Percentiles rank a stretch among this genome's conserved stretches.
These are phyloP conservation scores for Histomonas meleagridis DNA, from an alignment of 208 protist species.

Conservation along the genomic window DNA sequence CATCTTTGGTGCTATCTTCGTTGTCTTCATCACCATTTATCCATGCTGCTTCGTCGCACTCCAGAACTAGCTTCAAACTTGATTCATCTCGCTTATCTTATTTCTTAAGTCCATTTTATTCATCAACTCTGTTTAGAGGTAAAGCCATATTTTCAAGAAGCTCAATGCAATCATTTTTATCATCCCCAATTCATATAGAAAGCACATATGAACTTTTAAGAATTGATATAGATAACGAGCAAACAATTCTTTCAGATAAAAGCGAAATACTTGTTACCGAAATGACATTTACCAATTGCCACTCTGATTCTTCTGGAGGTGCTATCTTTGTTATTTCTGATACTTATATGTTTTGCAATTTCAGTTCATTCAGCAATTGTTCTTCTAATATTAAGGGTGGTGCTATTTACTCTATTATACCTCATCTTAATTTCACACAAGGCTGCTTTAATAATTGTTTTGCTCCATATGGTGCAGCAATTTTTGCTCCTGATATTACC, in stretches of 20 bases:
- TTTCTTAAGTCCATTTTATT: background rate
- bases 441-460: background rate
- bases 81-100: background rate
- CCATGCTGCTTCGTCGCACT: background rate
- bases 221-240: background rate
- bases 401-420: background rate
- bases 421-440: background rate
- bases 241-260: background rate
- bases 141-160: background rate
- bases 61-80: background rate
- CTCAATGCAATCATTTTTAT: background rate
- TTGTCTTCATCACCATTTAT: background rate
- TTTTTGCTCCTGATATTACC: background rate
- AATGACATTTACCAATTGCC: background rate
- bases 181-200: background rate
- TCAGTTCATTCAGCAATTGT: background rate
- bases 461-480: background rate
- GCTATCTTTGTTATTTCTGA: background rate
- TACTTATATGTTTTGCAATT: background rate
- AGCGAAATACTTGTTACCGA: background rate
- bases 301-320: background rate
- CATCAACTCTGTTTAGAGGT: background rate
- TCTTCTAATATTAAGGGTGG: background rate
- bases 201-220: background rate
- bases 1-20: too few species aligned